These are phyloP conservation scores for Symbiotaphrina buchneri DNA, from an alignment of 495 filamentous ascomycete species.

Conservation along the genomic window DNA sequence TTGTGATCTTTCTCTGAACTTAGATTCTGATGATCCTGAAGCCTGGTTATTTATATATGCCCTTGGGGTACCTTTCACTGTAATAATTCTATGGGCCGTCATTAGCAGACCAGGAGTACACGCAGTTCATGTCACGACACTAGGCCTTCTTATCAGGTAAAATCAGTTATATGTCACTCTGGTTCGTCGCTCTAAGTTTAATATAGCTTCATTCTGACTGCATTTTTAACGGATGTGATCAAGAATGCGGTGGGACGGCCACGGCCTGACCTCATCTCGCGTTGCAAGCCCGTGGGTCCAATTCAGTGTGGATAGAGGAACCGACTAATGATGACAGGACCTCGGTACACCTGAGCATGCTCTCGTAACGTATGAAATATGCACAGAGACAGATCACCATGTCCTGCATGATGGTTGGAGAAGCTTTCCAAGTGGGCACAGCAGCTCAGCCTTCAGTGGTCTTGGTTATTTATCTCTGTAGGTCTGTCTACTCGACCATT, in stretches of 20 bases:
- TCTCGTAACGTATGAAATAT: constrained; percentile 55
- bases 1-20: background rate
- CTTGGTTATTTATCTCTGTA: constrained; percentile 58
- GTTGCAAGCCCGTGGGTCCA: constrained; percentile 54
- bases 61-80: constrained; percentile 39
- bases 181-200: background rate
- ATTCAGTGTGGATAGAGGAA: background rate
- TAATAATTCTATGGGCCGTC: constrained; percentile 42
- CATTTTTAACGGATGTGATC: constrained; percentile 65
- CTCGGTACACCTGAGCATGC: constrained; percentile 36
- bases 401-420: constrained; percentile 81
- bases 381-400: constrained; percentile 57
- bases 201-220: constrained; percentile 28
- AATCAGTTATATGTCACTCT: constrained; percentile 1
- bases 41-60: constrained; percentile 58
- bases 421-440: constrained; percentile 80
- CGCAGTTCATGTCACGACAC: constrained; percentile 66
- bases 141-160: constrained; percentile 52
- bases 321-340: constrained; percentile 5
- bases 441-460: constrained; percentile 65
- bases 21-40: constrained; percentile 8
- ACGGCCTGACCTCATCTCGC: constrained; percentile 68
- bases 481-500: constrained; percentile 6
- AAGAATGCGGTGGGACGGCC: constrained; percentile 87
- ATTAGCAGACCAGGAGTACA: constrained; percentile 36